Base-by-base conservation (phyloP, 768 basidiomycete species). In the Arthromyces matolae region DNA sequence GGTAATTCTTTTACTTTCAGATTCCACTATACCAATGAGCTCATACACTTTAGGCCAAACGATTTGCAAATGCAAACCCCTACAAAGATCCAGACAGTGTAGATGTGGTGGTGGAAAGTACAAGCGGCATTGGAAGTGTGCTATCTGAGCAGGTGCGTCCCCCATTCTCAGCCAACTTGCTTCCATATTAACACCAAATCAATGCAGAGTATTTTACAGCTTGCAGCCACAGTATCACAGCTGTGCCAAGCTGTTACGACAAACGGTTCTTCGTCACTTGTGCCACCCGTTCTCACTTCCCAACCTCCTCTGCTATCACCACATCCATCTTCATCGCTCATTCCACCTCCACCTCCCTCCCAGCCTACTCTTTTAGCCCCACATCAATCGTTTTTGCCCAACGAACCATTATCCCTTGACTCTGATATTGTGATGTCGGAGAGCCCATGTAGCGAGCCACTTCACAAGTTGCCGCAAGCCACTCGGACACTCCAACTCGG, bases 401-500 rank as follows among this genome's bases (percentile, higher is more conserved):
- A n/a, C n/a, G n/a, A n/a, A n/a, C n/a, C n/a, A n/a, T n/a, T n/a
- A n/a, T n/a, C n/a, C n/a, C n/a, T n/a, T n/a, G n/a, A n/a, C n/a
- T n/a, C n/a, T n/a, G n/a, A n/a, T 42, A 8, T 27, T n/a, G 24
- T 42, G 24, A 22, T 29, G 3, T 10, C 24, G 5, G 19, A 20
- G 14, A 31, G 29, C 29, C 29, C 29, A 31, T 14, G 8, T 31
- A 31, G 8, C 29, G 14, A 31, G 29, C 29, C 14, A 8, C 14
- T 31, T 14, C 29, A 8, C 29, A 8, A 16, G 5, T 12, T 10
- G 38, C 37, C 39, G 29, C 37, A 7, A 27, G 16, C n/a, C 25
- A 16, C 22, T 31, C 47, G 47, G 5, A 34, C 12, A 10, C 19
- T 49, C 19, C 24, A 16, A 7, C 50, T 52, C 22, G 38, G 50